These are phyloP conservation scores for Chytriomyces hyalinus DNA, from an alignment of 192 early-diverging fungal genomes.

Conservation along the genomic window DNA sequence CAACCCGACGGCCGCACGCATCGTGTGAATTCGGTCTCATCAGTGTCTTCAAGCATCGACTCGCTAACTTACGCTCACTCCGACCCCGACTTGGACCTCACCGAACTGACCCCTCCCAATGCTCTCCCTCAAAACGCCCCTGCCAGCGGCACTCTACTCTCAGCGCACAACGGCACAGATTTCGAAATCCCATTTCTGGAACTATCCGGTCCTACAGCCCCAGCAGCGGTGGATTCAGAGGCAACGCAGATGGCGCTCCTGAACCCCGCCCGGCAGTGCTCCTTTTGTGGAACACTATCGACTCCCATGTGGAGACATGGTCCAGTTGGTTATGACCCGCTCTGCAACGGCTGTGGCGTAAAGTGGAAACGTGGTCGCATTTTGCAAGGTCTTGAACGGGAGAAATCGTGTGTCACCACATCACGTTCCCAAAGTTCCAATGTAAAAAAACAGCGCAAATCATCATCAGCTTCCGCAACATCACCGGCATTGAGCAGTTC, in stretches of 20 bases:
- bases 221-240: background rate
- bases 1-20: too few relatives aligned
- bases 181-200: background rate
- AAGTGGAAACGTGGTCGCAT: constrained; percentile 52
- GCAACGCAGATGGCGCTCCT: background rate
- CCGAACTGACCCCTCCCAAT: background rate
- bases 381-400: constrained; percentile 29
- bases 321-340: constrained; percentile 38
- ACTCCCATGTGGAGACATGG: constrained; percentile 56
- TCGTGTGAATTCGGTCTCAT: too few relatives aligned
- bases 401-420: too few relatives aligned
- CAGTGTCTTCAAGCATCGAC: too few relatives aligned
- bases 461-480: background rate
- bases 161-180: background rate
- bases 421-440: background rate
- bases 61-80: too few relatives aligned
- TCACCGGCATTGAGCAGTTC: background rate
- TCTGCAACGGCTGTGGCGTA: constrained; percentile 55
- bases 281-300: constrained; percentile 30
- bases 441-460: background rate
- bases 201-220: background rate
- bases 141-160: background rate
- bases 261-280: constrained; percentile 31
- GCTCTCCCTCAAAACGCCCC: background rate
- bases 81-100: too few relatives aligned